phyloP scores from a whole-genome alignment of 352 stramenopile species.

The Halophytophthora polymorphica region DNA sequence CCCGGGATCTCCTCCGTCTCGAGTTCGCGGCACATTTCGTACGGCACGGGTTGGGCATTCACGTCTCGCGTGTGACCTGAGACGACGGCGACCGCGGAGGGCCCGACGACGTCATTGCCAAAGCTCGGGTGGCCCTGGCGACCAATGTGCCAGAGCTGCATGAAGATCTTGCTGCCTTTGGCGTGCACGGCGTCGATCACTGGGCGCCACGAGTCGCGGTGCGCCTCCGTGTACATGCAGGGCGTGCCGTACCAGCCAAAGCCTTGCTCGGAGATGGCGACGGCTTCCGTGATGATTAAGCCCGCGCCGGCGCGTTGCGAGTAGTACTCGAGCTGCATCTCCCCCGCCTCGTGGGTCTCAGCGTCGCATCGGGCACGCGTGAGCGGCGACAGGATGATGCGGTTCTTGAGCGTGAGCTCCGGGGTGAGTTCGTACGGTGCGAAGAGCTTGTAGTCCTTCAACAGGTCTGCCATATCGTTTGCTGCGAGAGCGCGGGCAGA shows the following conservation, averaged over 20 bases:
- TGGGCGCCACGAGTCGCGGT: slow-evolving; percentile 25
- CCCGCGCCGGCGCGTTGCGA: slow-evolving; percentile 3
- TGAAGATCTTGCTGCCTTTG: slow-evolving; percentile 29
- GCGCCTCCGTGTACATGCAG: slow-evolving; percentile 24
- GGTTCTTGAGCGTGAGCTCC: slow-evolving; percentile 18
- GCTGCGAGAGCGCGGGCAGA: too few relatives aligned
- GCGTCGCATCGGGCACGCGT: slow-evolving; percentile 7
- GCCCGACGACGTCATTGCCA: slow-evolving; percentile 22
- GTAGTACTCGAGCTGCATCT: slow-evolving; percentile 23
- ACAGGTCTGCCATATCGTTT: background rate
- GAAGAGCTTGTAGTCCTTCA: slow-evolving; percentile 13
- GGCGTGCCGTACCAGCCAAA: slow-evolving; percentile 18
- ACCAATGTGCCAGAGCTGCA: slow-evolving; percentile 52
- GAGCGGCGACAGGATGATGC: slow-evolving; percentile 28
- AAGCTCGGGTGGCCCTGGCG: slow-evolving; percentile 19
- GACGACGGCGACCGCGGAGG: slow-evolving; percentile 20
- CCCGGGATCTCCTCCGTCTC: slow-evolving; percentile 53
- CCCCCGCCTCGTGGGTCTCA: slow-evolving; percentile 2
- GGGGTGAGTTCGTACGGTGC: slow-evolving; percentile 11
- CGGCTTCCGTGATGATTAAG: slow-evolving; percentile 3
- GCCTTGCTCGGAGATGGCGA: slow-evolving; percentile 7
- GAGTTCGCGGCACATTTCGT: slow-evolving; percentile 39
- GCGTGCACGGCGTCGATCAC: slow-evolving; percentile 51
- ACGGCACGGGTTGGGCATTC: slow-evolving; percentile 10
- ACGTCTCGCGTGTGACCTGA: slow-evolving; percentile 6